phyloP scores from a whole-genome alignment of 768 basidiomycete species.

The Thelephora ganbajun region DNA sequence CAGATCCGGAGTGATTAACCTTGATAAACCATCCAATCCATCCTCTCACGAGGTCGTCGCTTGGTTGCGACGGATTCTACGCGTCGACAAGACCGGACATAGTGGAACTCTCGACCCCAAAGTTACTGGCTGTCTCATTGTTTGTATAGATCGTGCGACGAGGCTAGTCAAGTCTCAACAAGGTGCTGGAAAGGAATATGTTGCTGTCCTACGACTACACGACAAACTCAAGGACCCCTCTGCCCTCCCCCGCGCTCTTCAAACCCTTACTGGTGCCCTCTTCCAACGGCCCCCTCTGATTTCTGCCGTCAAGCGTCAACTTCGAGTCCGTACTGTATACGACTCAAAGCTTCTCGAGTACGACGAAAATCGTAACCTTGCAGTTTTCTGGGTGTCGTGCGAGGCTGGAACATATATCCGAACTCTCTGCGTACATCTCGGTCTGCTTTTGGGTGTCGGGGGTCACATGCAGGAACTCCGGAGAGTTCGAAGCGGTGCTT shows the following conservation, averaged over 20 bases:
- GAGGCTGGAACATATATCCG: slow-evolving; percentile 96
- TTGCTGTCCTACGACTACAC: slow-evolving; percentile 91
- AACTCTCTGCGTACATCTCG: slow-evolving; percentile 94
- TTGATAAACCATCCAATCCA: slow-evolving; percentile 99
- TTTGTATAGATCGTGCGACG: slow-evolving; percentile 98
- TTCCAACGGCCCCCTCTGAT: slow-evolving; percentile 99
- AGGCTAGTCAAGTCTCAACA: slow-evolving; percentile 97
- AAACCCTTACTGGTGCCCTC: slow-evolving; percentile 93
- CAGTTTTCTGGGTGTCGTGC: slow-evolving; percentile 97
- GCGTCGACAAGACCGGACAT: slow-evolving; percentile 97
- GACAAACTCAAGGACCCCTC: slow-evolving; percentile 68
- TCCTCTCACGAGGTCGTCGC: slow-evolving; percentile 99
- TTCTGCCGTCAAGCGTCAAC: slow-evolving; percentile 95
- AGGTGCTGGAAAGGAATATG: slow-evolving; percentile 98
- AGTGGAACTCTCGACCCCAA: slow-evolving; percentile 98
- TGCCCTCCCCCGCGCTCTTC: slow-evolving; percentile 82
- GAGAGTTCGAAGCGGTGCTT: slow-evolving; percentile 86
- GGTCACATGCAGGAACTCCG: slow-evolving; percentile 99
- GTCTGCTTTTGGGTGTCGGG: slow-evolving; percentile 86
- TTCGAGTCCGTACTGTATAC: slow-evolving; percentile 94
- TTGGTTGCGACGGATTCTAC: slow-evolving; percentile 92
- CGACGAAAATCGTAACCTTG: slow-evolving; percentile 92
- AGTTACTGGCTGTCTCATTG: slow-evolving; percentile 96
- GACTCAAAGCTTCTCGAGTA: slow-evolving; percentile 93
- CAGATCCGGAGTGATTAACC: slow-evolving; percentile 96